Evolutionary conservation across 2,329 filamentous ascomycete genomes (phyloP), one percentile per base, ranked within the genome.

Genomic region (Coccinonectria pachysandricola): DNA sequence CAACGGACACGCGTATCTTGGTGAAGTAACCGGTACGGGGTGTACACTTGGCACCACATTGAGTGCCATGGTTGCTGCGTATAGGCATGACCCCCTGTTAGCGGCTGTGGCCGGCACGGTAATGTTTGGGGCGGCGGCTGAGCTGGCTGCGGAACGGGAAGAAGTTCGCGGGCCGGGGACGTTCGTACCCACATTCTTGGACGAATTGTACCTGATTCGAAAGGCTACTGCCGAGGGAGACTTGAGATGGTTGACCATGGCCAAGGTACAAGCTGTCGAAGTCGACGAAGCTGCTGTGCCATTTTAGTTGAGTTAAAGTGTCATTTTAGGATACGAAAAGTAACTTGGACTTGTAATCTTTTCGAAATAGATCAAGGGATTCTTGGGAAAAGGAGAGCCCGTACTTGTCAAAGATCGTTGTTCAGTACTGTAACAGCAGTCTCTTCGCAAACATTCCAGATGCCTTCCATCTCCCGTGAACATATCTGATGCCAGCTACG

Each of bases 21-120:
- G 74, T 12, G 58, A 64, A 35, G 72, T 91, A 28, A 91, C 83
- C 0, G 84, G 83, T 3, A 83, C 77, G 19, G 88, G 88, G 0
- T 96, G 88, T 53, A 79, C 82, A 5, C 65, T 95, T 6, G 88
- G 87, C 2, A 91, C 86, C 0, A 73, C 78, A 1, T 65, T 94
- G 24, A 84, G 82, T 12, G 78, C 82, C 26, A 79, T 80, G 50
- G 50, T 88, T 22, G 79, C 83, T 0, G 71, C 75, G 6, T 62
- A 69, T 28, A 43, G 59, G 2, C 57, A 62, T 2, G 77, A 87
- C 46, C 75, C 72, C 46, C 60, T 95, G n/a, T 54, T 74, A 2
- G 84, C 84, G 4, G 72, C 76, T 0, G 50, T 93, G 1, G 75
- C 84, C 0, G 87, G 68, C 0, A 56, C 92, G 11, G 52, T 91